Evolutionary conservation across 2,329 filamentous ascomycete genomes (phyloP).

Genomic region (Cyanodermella asteris): DNA sequence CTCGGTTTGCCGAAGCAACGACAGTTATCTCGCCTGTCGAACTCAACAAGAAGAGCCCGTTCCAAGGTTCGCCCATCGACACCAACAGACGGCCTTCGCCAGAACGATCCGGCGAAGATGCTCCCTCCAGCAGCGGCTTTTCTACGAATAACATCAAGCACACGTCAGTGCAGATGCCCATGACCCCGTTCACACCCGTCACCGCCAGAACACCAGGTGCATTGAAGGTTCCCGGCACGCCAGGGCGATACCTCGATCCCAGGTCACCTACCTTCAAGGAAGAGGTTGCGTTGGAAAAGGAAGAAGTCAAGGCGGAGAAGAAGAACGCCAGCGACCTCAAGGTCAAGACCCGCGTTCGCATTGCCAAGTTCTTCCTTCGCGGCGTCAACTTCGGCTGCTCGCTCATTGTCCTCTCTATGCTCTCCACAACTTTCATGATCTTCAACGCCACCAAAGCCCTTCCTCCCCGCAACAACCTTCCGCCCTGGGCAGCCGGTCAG

Average conservation of each 20-base stretch:
- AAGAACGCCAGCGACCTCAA: constrained; percentile 79
- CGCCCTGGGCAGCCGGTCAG: constrained; percentile 63
- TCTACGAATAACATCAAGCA: too few species aligned
- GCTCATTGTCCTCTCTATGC: constrained; percentile 78
- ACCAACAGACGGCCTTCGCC: too few species aligned
- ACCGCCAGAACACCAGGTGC: too few species aligned
- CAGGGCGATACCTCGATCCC: constrained; percentile 53
- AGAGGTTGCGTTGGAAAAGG: constrained; percentile 69
- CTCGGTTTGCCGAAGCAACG: constrained; percentile 44
- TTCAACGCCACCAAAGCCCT: constrained; percentile 72
- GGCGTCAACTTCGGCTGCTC: constrained; percentile 94
- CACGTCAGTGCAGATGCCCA: constrained; percentile 30
- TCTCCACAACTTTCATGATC: constrained; percentile 70
- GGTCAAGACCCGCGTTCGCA: constrained; percentile 73
- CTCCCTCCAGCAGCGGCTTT: too few species aligned
- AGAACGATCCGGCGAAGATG: too few species aligned
- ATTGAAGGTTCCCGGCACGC: constrained; percentile 67
- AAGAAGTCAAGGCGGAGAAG: constrained; percentile 60
- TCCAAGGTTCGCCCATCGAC: too few species aligned
- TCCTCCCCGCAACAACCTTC: constrained; percentile 55
- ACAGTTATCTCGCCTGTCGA: constrained; percentile 40
- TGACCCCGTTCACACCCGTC: constrained; percentile 54
- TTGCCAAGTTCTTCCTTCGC: constrained; percentile 89
- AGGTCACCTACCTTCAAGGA: constrained; percentile 81
- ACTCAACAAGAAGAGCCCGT: constrained; percentile 20